Evolutionary conservation across 2,329 filamentous ascomycete species (phyloP), one percentile per base, ranked within the genome.

Genomic region (Ustulina deusta): DNA sequence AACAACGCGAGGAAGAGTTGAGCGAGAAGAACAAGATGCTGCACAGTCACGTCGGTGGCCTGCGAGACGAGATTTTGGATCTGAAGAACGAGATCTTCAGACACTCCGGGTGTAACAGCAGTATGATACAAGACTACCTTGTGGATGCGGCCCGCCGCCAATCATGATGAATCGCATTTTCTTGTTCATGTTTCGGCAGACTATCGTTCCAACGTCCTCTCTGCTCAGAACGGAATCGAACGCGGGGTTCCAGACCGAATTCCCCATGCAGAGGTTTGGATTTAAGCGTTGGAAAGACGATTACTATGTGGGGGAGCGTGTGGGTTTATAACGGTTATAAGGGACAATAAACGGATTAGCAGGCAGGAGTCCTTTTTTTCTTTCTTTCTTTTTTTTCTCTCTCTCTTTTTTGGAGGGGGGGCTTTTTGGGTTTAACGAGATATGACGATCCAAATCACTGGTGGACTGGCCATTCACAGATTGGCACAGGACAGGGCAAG

Each of bases 51-150:
- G 72, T 69, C 3, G 69, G 63, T 2, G 63, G 61, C 51, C 65
- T 77, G 54, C 71, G 71, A 11, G 67, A 73, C 55, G 71, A 77
- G 57, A 66, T 75, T 2, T 65, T 76, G 0, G 66, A 68, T 11
- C 63, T 76, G 27, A 76, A 74, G 67, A 72, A 69, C 34, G 74
- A 76, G 59, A 77, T 77, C 32, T 64, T 77, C 2, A 42, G 66
- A 17, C 71, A 74, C 51, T 71, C 72, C 52, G 63, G 55, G 4
- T 78, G 77, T 65, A 60, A 76, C 65, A 77, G 76, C 71, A 66
- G 70, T 2, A 61, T 75, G 51, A 74, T 78, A 69, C 74, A 77
- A 55, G 71, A 70, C 60, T 76, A 75, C 65, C 78, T 75, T 66
- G 69, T 64, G 64, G 71, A 70, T 32, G 71, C 73, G 17, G 73